These are phyloP conservation scores for Aristolochia californica DNA, from an alignment of 164 flowering plant species.

Conservation along the genomic window DNA sequence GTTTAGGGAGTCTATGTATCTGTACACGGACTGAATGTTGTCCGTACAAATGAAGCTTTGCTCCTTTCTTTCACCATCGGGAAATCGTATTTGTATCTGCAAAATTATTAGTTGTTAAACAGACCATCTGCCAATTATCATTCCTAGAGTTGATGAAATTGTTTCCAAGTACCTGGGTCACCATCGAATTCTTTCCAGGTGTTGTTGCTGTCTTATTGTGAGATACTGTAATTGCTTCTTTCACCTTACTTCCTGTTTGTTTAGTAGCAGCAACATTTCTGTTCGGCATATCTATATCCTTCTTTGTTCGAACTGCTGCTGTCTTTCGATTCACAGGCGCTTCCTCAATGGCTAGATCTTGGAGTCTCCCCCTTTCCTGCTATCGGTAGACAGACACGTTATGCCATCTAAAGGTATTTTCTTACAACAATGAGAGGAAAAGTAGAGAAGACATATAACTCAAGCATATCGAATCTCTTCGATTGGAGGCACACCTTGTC, in stretches of 20 bases:
- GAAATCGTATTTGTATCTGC: constrained; percentile 62
- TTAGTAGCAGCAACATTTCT: constrained; percentile 6
- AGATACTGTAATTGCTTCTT: constrained; percentile 15
- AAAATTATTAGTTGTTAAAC: background rate
- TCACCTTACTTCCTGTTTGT: constrained; percentile 11
- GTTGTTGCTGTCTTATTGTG: constrained; percentile 10
- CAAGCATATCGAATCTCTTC: background rate
- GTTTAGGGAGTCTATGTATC: constrained; percentile 49
- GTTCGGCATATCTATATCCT: constrained; percentile 5
- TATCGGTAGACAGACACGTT: background rate
- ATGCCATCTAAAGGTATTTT: too few species aligned
- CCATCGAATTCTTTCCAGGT: constrained; percentile 14
- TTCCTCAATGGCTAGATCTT: constrained; percentile 7
- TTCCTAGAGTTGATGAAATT: background rate
- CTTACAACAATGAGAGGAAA: background rate
- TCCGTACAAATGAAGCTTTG: constrained; percentile 38
- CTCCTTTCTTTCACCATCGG: constrained; percentile 60
- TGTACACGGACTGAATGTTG: constrained; percentile 40
- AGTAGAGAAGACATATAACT: background rate
- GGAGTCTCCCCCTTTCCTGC: constrained; percentile 32
- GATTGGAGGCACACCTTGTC: too few species aligned
- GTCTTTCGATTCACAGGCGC: constrained; percentile 8
- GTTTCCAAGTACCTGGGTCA: constrained; percentile 32
- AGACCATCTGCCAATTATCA: too few species aligned
- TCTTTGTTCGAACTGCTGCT: constrained; percentile 14